These are phyloP conservation scores for Puccinia polysora DNA, from an alignment of 1,284 basidiomycete genomes.

Conservation along the genomic window DNA sequence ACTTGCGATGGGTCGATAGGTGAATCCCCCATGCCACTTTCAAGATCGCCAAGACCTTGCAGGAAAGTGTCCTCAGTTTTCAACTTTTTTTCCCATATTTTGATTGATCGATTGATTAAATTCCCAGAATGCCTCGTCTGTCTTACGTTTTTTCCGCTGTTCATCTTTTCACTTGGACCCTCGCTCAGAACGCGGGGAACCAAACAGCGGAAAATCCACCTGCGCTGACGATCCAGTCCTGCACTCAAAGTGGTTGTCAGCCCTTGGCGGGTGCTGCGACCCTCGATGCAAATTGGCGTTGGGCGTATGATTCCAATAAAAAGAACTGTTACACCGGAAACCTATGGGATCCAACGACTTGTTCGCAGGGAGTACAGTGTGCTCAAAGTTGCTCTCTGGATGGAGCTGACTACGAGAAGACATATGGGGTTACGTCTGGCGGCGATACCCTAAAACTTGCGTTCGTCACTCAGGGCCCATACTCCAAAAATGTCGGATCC, in stretches of 20 bases:
- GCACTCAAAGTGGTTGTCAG: background rate
- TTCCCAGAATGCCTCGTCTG: too few relatives aligned
- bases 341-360: background rate
- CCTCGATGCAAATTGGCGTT: slow-evolving; percentile 31
- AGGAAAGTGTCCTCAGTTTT: too few relatives aligned
- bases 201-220: slow-evolving; percentile 4
- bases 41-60: too few relatives aligned
- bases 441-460: background rate
- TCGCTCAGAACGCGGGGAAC: slow-evolving; percentile 7
- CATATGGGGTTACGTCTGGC: slow-evolving; percentile 20
- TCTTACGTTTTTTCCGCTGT: too few relatives aligned
- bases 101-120: too few relatives aligned
- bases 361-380: background rate
- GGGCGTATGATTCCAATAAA: background rate
- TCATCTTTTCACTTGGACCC: slow-evolving; percentile 2
- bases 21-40: too few relatives aligned
- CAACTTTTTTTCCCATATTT: too few relatives aligned
- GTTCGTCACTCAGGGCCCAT: slow-evolving; percentile 22
- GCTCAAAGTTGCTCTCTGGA: slow-evolving; percentile 30
- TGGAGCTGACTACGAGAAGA: slow-evolving; percentile 22
- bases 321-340: slow-evolving; percentile 37
- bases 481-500: slow-evolving; percentile 24
- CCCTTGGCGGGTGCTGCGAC: background rate
- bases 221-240: slow-evolving; percentile 1
- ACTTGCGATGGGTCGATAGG: too few relatives aligned